A percentile compares a stretch with the other conserved stretches of the same genome.
These are phyloP conservation scores for Lanzia echinophila DNA, from an alignment of 2,329 filamentous ascomycete genomes.

Conservation along the genomic window DNA sequence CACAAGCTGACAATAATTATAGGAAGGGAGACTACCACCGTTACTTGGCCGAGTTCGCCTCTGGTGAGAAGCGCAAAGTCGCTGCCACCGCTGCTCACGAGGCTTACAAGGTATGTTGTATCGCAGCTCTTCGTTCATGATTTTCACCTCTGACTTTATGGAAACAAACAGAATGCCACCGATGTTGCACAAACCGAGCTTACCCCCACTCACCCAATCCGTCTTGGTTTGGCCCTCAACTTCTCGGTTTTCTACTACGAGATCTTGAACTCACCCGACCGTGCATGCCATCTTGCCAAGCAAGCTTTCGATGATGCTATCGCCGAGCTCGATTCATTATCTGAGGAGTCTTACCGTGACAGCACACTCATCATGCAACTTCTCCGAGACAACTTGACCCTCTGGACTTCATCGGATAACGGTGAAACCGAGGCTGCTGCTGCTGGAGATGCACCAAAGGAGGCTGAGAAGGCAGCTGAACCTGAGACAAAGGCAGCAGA, in stretches of 20 bases:
- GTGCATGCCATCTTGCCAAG: constrained; percentile 97
- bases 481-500: constrained; percentile 39
- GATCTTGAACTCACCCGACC: constrained; percentile 96
- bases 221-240: constrained; percentile 94
- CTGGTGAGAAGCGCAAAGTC: constrained; percentile 85
- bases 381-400: constrained; percentile 93
- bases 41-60: constrained; percentile 89
- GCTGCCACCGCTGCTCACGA: constrained; percentile 83
- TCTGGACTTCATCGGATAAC: constrained; percentile 94
- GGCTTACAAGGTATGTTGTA: constrained; percentile 79
- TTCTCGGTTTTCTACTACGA: constrained; percentile 99
- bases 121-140: constrained; percentile 11
- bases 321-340: constrained; percentile 92
- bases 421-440: constrained; percentile 62
- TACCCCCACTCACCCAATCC: constrained; percentile 95
- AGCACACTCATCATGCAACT: constrained; percentile 99
- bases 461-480: constrained; percentile 47
- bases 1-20: constrained; percentile 11
- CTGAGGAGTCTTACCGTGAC: constrained; percentile 97
- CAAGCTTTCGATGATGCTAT: constrained; percentile 98
- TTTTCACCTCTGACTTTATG: constrained; percentile 11
- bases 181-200: constrained; percentile 97
- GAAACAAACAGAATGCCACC: constrained; percentile 69
- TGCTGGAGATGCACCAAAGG: constrained; percentile 55
- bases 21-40: constrained; percentile 98